Evolutionary conservation across 2,329 filamentous ascomycete genomes (phyloP).

Genomic region (Calycina herbarum): DNA sequence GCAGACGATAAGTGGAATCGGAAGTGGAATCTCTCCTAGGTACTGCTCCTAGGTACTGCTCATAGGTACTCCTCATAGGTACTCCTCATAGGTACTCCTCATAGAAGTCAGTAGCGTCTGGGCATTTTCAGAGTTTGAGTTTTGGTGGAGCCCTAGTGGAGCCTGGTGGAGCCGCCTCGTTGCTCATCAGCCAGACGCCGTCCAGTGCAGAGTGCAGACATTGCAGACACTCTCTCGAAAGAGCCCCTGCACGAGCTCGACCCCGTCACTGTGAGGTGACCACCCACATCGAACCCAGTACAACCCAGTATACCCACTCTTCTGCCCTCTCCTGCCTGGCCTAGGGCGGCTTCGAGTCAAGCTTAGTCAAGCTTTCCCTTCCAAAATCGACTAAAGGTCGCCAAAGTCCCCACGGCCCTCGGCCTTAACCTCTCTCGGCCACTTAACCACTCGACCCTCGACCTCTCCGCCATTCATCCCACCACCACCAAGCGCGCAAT

Average conservation of each 20-base stretch:
- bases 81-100: too few species aligned
- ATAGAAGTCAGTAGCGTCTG: too few species aligned
- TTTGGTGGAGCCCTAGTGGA: conserved; percentile 9
- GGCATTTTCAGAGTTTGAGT: conserved; percentile 9
- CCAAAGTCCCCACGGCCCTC: conserved; percentile 14
- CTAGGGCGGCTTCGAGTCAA: conserved; percentile 11
- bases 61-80: too few species aligned
- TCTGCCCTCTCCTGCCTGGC: not conserved
- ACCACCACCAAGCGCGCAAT: not conserved
- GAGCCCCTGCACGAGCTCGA: not conserved
- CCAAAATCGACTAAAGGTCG: not conserved
- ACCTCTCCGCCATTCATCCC: not conserved
- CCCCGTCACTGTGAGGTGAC: not conserved
- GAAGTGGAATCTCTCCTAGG: not conserved
- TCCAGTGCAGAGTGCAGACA: not conserved
- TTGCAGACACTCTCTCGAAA: not conserved
- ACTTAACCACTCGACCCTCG: conserved; percentile 6
- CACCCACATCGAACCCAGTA: not conserved
- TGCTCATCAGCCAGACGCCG: not conserved
- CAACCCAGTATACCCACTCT: not conserved
- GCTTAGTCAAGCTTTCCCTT: not conserved
- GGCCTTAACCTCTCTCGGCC: conserved; percentile 29
- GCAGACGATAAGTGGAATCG: not conserved
- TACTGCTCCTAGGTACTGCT: too few species aligned
- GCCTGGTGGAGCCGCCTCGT: not conserved